Percentiles rank a stretch among this genome's conserved stretches.
Evolutionary conservation across 2,329 filamentous ascomycete species (phyloP).

Genomic region (Diplocarpon mali): DNA sequence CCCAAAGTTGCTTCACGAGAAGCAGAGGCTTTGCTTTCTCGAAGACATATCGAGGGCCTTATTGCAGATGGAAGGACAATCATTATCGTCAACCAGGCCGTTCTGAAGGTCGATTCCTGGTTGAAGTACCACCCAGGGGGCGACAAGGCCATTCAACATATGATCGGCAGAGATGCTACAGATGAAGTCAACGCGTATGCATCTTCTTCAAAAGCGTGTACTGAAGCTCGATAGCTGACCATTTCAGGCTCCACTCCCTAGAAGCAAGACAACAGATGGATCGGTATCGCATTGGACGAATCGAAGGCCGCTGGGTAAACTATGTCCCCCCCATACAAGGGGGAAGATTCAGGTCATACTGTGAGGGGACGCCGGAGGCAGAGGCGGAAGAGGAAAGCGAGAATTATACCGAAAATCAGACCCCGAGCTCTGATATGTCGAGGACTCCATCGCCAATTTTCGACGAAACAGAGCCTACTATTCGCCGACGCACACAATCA

Average conservation of each 20-base stretch:
- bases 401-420: constrained; percentile 23
- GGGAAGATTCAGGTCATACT: constrained; percentile 56
- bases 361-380: constrained; percentile 24
- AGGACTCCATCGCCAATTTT: constrained; percentile 27
- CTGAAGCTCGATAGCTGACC: neutral
- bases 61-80: constrained; percentile 75
- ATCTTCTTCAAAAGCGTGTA: neutral
- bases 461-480: constrained; percentile 16
- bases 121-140: constrained; percentile 85
- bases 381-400: constrained; percentile 30
- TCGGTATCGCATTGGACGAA: constrained; percentile 68
- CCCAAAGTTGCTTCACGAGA: constrained; percentile 6
- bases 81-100: constrained; percentile 68
- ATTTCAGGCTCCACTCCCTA: constrained; percentile 62
- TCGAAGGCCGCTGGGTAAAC: constrained; percentile 76
- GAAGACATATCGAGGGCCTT: constrained; percentile 62
- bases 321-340: constrained; percentile 89
- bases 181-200: constrained; percentile 85
- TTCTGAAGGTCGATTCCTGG: constrained; percentile 84
- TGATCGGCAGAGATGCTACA: constrained; percentile 88
- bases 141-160: constrained; percentile 80
- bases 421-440: constrained; percentile 20
- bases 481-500: constrained; percentile 15
- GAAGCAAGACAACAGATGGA: constrained; percentile 69
- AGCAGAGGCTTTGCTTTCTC: constrained; percentile 36